Evolutionary conservation across 2,329 filamentous ascomycete genomes (phyloP), one percentile per base, ranked within the genome.

Genomic region (Diplocarpon mali): DNA sequence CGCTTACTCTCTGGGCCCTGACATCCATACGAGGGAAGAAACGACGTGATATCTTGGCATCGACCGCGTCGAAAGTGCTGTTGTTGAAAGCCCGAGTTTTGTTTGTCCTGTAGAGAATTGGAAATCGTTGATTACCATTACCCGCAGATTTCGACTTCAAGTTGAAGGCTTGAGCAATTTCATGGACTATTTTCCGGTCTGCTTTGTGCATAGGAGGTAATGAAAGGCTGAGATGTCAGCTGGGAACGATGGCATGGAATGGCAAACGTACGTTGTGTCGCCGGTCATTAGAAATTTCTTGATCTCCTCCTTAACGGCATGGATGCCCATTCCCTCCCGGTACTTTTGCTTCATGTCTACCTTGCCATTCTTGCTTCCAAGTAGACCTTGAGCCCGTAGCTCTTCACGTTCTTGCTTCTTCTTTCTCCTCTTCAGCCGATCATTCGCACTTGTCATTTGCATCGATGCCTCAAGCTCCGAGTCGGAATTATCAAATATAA

Each of bases 71-170:
- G 49, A 78, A 79, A 0, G 69, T 69, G 15, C 69, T 66, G 32
- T 80, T 73, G 5, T 75, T 69, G 53, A 80, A 86, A 2, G 65
- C 64, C 0, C 71, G 61, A 0, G 88, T 95, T 16, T 72, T 70
- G 2, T 69, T 68, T 0, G 84, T 90, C 57, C 89, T 87, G 51
- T 81, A 80, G 2, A 96, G 71, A 1, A 85, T 72, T 0, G 88
- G 84, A 53, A 85, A 86, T 24, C 92, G 79, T 40, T 77, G 73
- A 16, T 75, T 72, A 7, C 82, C 87, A 40, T 74, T 74, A 2
- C 90, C 90, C 15, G 76, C 74, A 0, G 89, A 95, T 59, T 89
- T 86, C 2, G 89, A 95, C 52, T 83, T 90, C 48, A 96, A 67
- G 13, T 78, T 80, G 60, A 95, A 77, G 31, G 73, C 73, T 56